Evolutionary conservation across 306 rosid genomes (phyloP).

Genomic region (Cucurbita ficifolia): DNA sequence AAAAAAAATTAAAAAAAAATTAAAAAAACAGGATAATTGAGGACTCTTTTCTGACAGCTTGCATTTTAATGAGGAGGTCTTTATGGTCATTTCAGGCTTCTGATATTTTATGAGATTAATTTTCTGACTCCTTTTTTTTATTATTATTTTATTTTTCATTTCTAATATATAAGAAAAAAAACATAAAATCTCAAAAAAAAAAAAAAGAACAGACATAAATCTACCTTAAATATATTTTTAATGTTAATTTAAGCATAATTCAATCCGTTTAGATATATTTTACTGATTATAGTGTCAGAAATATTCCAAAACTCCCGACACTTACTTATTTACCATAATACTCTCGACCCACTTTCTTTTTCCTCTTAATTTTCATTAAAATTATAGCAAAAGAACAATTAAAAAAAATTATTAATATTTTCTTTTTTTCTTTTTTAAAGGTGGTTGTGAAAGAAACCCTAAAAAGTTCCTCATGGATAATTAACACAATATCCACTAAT

Average conservation of each 20-base stretch:
- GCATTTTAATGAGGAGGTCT: constrained; percentile 1
- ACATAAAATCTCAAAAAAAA: too few species aligned
- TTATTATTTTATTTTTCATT: not conserved
- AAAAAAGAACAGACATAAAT: too few species aligned
- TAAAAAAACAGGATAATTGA: not conserved
- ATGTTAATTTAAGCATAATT: too few species aligned
- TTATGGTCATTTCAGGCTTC: constrained; percentile 4
- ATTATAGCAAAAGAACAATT: not conserved
- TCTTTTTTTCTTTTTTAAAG: not conserved
- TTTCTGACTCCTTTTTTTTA: not conserved
- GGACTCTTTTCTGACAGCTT: not conserved
- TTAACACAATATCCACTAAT: not conserved
- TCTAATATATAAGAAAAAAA: too few species aligned
- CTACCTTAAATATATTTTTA: too few species aligned
- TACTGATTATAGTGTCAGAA: too few species aligned
- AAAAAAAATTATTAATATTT: not conserved
- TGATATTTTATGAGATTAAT: constrained; percentile 4
- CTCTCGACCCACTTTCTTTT: not conserved
- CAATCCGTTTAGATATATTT: too few species aligned
- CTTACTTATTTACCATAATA: not conserved
- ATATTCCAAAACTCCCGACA: too few species aligned
- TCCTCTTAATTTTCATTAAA: not conserved
- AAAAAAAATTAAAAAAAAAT: too few species aligned
- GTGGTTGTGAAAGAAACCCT: not conserved
- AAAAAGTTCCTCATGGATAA: not conserved